A percentile compares a stretch with the other conserved stretches of the same genome.
Evolutionary conservation across 1,284 basidiomycete species (phyloP).

Genomic region (Sutorius eximius): DNA sequence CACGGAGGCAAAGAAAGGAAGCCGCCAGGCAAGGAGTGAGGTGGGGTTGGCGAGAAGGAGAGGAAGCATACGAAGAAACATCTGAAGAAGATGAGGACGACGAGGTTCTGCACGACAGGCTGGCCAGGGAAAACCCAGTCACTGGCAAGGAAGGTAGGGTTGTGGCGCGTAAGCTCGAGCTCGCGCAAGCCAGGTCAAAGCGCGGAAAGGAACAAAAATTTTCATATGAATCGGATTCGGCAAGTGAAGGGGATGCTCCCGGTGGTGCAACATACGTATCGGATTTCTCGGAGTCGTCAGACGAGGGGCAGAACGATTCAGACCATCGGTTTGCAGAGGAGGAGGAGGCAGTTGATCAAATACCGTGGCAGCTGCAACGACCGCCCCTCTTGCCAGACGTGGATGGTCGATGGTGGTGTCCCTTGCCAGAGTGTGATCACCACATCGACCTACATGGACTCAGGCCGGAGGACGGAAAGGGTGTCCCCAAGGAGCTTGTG

Average conservation of each 20-base stretch:
- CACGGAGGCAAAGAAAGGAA: conserved; percentile 32
- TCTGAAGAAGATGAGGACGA: conserved; percentile 9
- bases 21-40: conserved; percentile 22
- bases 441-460: conserved; percentile 28
- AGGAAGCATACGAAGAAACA: conserved; percentile 3
- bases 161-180: conserved; percentile 25
- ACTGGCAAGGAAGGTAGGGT: conserved; percentile 27
- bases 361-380: conserved; percentile 33
- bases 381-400: conserved; percentile 37
- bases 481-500: conserved; percentile 11
- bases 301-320: conserved; percentile 40
- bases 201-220: conserved; percentile 15
- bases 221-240: conserved; percentile 21
- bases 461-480: conserved; percentile 21
- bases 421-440: conserved; percentile 22
- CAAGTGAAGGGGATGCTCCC: conserved; percentile 26
- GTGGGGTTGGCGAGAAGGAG: conserved; percentile 32
- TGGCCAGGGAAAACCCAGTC: conserved; percentile 28
- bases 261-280: conserved; percentile 40
- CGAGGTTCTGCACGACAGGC: neutral
- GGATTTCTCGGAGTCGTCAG: conserved; percentile 52
- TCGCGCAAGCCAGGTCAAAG: conserved; percentile 19
- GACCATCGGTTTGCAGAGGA: conserved; percentile 18
- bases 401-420: conserved; percentile 36
- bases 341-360: conserved; percentile 12